A percentile compares a stretch with the other conserved stretches of the same genome.
Conservation (phyloP, 2,329 filamentous ascomycete genomes). For the Alternaria postmessia region DNA sequence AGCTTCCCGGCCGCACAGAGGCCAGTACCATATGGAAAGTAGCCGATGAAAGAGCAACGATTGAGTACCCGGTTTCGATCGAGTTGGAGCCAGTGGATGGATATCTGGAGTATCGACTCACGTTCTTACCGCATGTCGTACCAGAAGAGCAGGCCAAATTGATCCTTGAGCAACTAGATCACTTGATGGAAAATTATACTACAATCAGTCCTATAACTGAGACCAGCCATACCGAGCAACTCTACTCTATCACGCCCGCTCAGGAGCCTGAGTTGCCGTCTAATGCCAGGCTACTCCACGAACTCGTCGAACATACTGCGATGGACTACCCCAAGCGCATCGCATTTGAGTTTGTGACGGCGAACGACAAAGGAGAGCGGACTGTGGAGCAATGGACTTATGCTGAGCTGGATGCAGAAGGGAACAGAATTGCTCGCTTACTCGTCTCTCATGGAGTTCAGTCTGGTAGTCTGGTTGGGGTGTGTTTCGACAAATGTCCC, state of each 20-base stretch:
- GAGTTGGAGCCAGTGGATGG: conserved; percentile 71
- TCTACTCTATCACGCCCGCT: conserved; percentile 74
- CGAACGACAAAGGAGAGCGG: conserved; percentile 58
- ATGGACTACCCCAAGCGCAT: conserved; percentile 62
- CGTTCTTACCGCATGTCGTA: conserved; percentile 69
- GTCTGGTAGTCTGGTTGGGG: conserved; percentile 71
- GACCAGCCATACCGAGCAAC: conserved; percentile 36
- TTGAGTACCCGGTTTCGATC: conserved; percentile 82
- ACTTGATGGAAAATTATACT: conserved; percentile 64
- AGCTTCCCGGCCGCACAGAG: conserved; percentile 49
- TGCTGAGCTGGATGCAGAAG: conserved; percentile 71
- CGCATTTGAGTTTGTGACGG: conserved; percentile 78
- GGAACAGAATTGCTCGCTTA: conserved; percentile 75
- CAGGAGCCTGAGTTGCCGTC: conserved; percentile 65
- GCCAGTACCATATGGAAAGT: conserved; percentile 63
- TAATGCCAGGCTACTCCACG: conserved; percentile 70
- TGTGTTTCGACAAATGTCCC: conserved; percentile 85
- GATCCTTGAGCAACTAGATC: conserved; percentile 76
- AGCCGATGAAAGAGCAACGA: conserved; percentile 70
- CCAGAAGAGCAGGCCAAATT: conserved; percentile 72
- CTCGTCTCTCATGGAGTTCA: conserved; percentile 60
- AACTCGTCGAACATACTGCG: conserved; percentile 77
- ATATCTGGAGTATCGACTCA: conserved; percentile 69
- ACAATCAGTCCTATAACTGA: conserved; percentile 54
- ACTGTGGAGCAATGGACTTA: conserved; percentile 74